Base-by-base conservation (phyloP, 2,329 filamentous ascomycete species). In the Cordyceps javanica region DNA sequence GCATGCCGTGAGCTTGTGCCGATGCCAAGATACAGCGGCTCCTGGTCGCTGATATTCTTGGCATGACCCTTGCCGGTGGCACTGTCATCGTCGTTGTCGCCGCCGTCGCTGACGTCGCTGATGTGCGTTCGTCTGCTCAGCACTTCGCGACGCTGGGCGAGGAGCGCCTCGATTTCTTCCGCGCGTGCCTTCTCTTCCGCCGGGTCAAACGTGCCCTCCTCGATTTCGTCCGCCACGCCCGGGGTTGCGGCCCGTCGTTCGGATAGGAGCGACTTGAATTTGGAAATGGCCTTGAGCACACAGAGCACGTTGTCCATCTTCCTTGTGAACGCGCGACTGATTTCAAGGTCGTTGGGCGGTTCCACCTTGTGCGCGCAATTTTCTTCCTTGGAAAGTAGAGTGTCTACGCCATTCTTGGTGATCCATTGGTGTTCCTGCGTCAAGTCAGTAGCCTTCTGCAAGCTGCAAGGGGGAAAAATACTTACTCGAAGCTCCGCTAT, bases 381-480 rank as follows among this genome's bases (percentile, higher is more conserved):
- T 67, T 97, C 92, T 62, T 91, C 88, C 45, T 83, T 81, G 8
- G 90, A 83, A 13, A 97, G 78, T 14, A 99, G 76, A 60, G 84
- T 84, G 70, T 97, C 93, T 8, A 76, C 81, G 14, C 91, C 92
- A 57, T 82, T 74, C 66, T 85, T 88, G 6, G 93, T 97, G 14
- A 99, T 91, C 94, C 94, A 99, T 0, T 91, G 84, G 69, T 99
- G 94, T 65, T 87, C 82, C 93, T 97, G 56, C 50, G 6, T 70
- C 62, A 53, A 3, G 26, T 39, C 16, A 8, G 39, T 13, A 52
- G n/a, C n/a, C 3, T 11, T 30, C 26, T 2, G 13, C 2, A 11
- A 34, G n/a, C n/a, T 16, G 11, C 30, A 28, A 26, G 14, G 4
- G 4, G 44, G 48, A 21, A 28, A 25, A 11, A 14, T 5, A 72